A percentile compares a stretch with the other conserved stretches of the same genome.
Conservation (phyloP, 2,329 filamentous ascomycete species). For the Colletotrichum tanaceti region DNA sequence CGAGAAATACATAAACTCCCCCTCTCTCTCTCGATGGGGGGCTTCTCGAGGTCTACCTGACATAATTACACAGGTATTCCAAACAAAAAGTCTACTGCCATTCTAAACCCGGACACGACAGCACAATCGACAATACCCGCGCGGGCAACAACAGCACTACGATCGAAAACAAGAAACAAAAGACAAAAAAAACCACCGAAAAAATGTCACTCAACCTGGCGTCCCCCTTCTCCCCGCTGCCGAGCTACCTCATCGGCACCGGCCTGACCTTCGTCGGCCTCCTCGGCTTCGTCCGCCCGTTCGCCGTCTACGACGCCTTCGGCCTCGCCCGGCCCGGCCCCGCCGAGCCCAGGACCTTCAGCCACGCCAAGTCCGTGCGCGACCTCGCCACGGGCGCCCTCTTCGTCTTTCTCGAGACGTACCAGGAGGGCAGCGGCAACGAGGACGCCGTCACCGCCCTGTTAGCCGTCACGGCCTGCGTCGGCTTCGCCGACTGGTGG, state of each 20-base stretch:
- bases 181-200: no score
- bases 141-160: no score
- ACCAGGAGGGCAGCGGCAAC: slow-evolving; percentile 38
- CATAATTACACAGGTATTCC: neutral
- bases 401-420: slow-evolving; percentile 37
- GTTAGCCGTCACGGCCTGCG: slow-evolving; percentile 17
- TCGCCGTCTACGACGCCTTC: slow-evolving; percentile 33
- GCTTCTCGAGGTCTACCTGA: no score
- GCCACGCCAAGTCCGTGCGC: slow-evolving; percentile 29
- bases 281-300: slow-evolving; percentile 38
- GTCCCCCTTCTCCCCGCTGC: slow-evolving; percentile 32
- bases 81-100: neutral
- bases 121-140: no score
- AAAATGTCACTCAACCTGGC: neutral
- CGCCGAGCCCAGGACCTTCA: slow-evolving; percentile 10
- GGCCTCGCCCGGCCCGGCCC: slow-evolving; percentile 22
- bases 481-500: slow-evolving; percentile 32
- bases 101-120: no score
- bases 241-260: slow-evolving; percentile 43
- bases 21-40: no score
- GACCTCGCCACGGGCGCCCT: slow-evolving; percentile 23
- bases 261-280: slow-evolving; percentile 43
- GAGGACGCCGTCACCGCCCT: slow-evolving; percentile 38
- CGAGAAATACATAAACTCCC: slow-evolving; percentile 20
- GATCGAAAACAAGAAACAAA: neutral